These are phyloP conservation scores for Baeospora myosura DNA, from an alignment of 1,284 basidiomycete genomes.

Conservation along the genomic window DNA sequence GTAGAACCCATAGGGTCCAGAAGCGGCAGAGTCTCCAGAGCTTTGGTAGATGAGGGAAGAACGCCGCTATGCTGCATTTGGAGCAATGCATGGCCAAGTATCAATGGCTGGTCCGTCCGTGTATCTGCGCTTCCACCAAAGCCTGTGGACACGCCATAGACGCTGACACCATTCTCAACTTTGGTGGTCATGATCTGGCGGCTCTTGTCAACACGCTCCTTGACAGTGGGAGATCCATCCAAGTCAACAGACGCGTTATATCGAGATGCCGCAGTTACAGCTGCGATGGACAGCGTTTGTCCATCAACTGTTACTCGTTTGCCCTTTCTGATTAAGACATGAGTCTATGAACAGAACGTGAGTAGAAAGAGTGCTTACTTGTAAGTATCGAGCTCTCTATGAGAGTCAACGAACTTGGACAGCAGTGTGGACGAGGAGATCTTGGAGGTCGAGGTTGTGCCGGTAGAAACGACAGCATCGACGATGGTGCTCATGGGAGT, in stretches of 20 bases:
- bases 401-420: conserved; percentile 40
- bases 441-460: conserved; percentile 11
- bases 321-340: conserved; percentile 38
- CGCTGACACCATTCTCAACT: conserved; percentile 58
- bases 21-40: conserved; percentile 48
- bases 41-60: conserved; percentile 41
- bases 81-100: conserved; percentile 69
- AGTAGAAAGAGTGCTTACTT: conserved; percentile 29
- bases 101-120: conserved; percentile 46
- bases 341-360: neutral
- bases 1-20: conserved; percentile 59
- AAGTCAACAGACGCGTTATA: conserved; percentile 49
- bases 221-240: conserved; percentile 39
- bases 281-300: conserved; percentile 62
- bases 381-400: conserved; percentile 46
- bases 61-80: conserved; percentile 77
- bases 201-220: conserved; percentile 47
- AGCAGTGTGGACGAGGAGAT: conserved; percentile 28
- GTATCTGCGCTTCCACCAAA: conserved; percentile 65
- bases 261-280: conserved; percentile 66
- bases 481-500: conserved; percentile 8
- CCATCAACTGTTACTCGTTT: conserved; percentile 61
- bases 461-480: conserved; percentile 4
- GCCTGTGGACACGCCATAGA: conserved; percentile 80
- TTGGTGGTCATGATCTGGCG: conserved; percentile 59